Evolutionary conservation across 129 eudicot species (phyloP).

Genomic region (Flaveria bidentis): DNA sequence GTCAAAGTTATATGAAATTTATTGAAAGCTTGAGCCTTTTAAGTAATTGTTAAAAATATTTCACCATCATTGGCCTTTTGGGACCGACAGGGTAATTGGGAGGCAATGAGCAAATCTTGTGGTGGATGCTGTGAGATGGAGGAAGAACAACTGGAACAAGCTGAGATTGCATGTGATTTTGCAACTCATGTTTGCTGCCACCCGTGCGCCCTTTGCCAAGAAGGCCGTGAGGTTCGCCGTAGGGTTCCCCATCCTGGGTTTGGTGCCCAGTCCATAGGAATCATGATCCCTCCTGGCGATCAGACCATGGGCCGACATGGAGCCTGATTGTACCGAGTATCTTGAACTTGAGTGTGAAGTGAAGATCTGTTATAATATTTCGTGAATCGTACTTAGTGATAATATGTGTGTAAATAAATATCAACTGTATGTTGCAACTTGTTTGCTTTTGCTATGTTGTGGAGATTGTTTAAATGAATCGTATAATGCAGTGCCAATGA

Average conservation of each 20-base stretch:
- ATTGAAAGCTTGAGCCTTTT: background rate
- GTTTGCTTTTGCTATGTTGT: conserved; percentile 20
- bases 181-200: conserved; percentile 89
- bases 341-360: conserved; percentile 1
- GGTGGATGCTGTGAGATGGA: conserved; percentile 76
- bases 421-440: conserved; percentile 12
- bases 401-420: conserved; percentile 40
- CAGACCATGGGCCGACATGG: conserved; percentile 77
- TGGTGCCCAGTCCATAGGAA: conserved; percentile 54
- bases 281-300: conserved; percentile 81
- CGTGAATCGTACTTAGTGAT: conserved; percentile 15
- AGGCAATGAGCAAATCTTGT: conserved; percentile 66
- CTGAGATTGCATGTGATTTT: conserved; percentile 79
- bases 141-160: conserved; percentile 69
- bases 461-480: background rate
- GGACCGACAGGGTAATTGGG: conserved; percentile 77
- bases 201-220: conserved; percentile 94
- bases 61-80: background rate
- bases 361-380: conserved; percentile 12
- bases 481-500: no score
- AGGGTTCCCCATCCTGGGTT: conserved; percentile 92
- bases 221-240: conserved; percentile 92
- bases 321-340: conserved; percentile 23
- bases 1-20: background rate
- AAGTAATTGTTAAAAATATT: background rate